A percentile compares a stretch with the other conserved stretches of the same genome.
Conservation (phyloP, 805 yeast genomes). For the Starmerella etchellsii region DNA sequence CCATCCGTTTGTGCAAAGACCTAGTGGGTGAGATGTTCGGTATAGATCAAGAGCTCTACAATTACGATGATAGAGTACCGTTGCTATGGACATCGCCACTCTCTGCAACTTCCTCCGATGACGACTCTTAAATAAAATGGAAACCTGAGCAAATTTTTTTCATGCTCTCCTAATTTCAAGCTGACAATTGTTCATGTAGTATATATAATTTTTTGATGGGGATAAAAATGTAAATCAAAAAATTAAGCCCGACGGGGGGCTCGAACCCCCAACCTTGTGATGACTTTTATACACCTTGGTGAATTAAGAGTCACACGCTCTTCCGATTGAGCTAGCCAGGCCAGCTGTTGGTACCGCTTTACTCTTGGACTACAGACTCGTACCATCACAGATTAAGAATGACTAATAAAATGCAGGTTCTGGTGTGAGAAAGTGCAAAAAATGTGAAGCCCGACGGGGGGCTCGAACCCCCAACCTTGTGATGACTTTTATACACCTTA, state of each 20-base stretch:
- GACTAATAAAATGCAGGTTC: no score
- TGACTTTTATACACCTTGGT: conserved; percentile 11
- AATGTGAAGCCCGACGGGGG: conserved; percentile 1
- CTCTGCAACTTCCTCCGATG: no score
- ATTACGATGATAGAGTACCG: conserved; percentile 10
- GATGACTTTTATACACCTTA: not conserved
- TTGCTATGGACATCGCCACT: conserved; percentile 1
- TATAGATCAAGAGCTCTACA: conserved; percentile 11
- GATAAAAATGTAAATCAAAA: not conserved
- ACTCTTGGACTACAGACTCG: no score
- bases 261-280: conserved; percentile 22
- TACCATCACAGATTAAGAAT: no score
- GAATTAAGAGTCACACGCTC: conserved; percentile 20
- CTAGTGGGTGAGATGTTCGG: conserved; percentile 27
- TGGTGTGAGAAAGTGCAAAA: no score
- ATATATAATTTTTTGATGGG: not conserved
- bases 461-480: conserved; percentile 3
- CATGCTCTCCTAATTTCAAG: no score
- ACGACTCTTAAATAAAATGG: no score
- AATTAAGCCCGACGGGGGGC: conserved; percentile 20
- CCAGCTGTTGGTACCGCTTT: not conserved
- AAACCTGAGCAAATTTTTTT: no score
- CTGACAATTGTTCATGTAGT: no score
- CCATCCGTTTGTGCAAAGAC: conserved; percentile 23
- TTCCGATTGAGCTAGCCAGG: conserved; percentile 21